Evolutionary conservation across 768 basidiomycete species (phyloP).

Genomic region (Chlorophyllum brunneum): DNA sequence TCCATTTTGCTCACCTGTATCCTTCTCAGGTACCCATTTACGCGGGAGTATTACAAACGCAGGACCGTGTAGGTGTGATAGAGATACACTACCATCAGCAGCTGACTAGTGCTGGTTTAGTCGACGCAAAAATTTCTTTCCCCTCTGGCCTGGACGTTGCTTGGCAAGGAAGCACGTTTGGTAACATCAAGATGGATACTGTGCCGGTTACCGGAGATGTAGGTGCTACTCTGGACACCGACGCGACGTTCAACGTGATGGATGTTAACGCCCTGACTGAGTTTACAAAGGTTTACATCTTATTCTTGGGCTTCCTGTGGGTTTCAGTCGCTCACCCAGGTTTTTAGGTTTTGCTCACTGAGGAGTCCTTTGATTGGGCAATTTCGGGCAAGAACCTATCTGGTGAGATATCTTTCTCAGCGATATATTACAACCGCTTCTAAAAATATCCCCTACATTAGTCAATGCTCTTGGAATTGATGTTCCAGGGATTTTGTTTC

Average conservation of each 20-base stretch:
- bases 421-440: not conserved
- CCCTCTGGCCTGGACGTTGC: conserved; percentile 54
- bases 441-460: conserved; percentile 16
- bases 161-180: conserved; percentile 57
- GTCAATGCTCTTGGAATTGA: conserved; percentile 59
- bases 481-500: conserved; percentile 51
- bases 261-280: conserved; percentile 53
- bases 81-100: not conserved
- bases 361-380: conserved; percentile 66
- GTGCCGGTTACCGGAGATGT: conserved; percentile 57
- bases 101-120: conserved; percentile 23
- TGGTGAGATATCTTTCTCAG: conserved; percentile 31
- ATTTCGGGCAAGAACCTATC: conserved; percentile 63
- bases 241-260: conserved; percentile 54
- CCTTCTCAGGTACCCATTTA: conserved; percentile 40
- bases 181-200: conserved; percentile 57
- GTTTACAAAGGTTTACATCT: conserved; percentile 53
- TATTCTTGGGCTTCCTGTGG: not conserved
- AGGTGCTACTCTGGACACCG: conserved; percentile 54
- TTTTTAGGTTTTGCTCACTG: conserved; percentile 51
- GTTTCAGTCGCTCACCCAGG: not conserved
- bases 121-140: conserved; percentile 69
- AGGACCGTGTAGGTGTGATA: conserved; percentile 59
- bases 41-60: conserved; percentile 64
- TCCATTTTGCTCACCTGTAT: not conserved